These are phyloP conservation scores for Penicillium freii DNA, from an alignment of 2,329 filamentous ascomycete species.

Conservation along the genomic window DNA sequence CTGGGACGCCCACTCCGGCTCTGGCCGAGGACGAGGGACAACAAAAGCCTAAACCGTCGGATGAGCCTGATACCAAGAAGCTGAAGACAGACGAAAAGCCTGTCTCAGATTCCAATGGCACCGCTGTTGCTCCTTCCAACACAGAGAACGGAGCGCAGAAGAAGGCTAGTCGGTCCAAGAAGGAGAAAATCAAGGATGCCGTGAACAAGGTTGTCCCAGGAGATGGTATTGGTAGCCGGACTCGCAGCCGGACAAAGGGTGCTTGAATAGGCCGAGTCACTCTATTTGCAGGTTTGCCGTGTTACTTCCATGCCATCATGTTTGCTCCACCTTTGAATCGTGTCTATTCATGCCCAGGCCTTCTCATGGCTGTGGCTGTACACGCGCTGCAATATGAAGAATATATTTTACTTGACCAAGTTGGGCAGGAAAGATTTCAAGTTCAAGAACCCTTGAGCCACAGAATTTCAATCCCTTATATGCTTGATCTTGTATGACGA, in stretches of 20 bases:
- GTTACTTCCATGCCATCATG: background rate
- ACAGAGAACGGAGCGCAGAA: conserved; percentile 30
- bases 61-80: conserved; percentile 36
- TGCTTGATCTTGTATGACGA: background rate
- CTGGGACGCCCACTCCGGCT: background rate
- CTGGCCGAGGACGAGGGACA: conserved; percentile 10
- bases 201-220: conserved; percentile 28
- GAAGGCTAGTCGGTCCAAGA: conserved; percentile 33
- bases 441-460: background rate
- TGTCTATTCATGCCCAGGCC: background rate
- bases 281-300: background rate
- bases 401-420: background rate
- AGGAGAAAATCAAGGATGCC: conserved; percentile 29
- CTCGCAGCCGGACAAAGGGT: conserved; percentile 40
- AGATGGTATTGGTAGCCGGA: conserved; percentile 40
- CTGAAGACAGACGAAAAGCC: conserved; percentile 28
- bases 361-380: background rate
- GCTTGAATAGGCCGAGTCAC: conserved; percentile 4
- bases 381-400: background rate
- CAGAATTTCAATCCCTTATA: background rate
- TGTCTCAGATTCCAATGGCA: conserved; percentile 15
- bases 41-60: conserved; percentile 12
- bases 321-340: background rate
- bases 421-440: background rate
- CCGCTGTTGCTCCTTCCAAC: conserved; percentile 3